phyloP scores from a whole-genome alignment of 73 alveolate species.

The Urostyla sp. region DNA sequence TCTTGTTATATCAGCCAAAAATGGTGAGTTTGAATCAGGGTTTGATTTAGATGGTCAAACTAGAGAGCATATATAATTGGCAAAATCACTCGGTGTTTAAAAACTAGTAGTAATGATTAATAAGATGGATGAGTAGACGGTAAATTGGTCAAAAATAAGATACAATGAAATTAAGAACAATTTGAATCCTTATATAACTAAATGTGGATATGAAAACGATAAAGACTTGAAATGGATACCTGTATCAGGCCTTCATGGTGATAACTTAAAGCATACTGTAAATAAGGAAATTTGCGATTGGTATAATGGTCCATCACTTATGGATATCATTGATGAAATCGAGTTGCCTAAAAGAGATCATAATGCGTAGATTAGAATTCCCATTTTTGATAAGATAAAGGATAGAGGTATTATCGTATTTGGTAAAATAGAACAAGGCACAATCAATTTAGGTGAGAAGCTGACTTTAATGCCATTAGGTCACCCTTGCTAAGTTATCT shows the following conservation, averaged over 20 bases:
- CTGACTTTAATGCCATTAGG: slow-evolving; percentile 75
- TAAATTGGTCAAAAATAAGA: slow-evolving; percentile 97
- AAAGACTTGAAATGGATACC: slow-evolving; percentile 93
- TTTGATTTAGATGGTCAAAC: slow-evolving; percentile 99
- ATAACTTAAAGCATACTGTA: slow-evolving; percentile 86
- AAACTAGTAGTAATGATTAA: slow-evolving; percentile 95
- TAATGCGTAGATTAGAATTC: slow-evolving; percentile 95
- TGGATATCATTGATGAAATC: slow-evolving; percentile 92
- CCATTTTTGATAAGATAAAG: slow-evolving; percentile 91
- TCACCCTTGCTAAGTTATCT: slow-evolving; percentile 71
- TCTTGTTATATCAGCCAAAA: slow-evolving; percentile 95
- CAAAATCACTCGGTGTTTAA: slow-evolving; percentile 96
- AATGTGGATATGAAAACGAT: slow-evolving; percentile 90
- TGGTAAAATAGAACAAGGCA: slow-evolving; percentile 96
- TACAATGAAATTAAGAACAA: slow-evolving; percentile 81
- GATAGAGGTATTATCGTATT: slow-evolving; percentile 91
- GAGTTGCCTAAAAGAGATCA: slow-evolving; percentile 93
- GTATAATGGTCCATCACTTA: slow-evolving; percentile 97
- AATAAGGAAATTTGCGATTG: slow-evolving; percentile 86
- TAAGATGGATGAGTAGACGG: slow-evolving; percentile 99
- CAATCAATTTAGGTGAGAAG: slow-evolving; percentile 83
- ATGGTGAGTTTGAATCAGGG: slow-evolving; percentile 99
- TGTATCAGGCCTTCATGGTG: slow-evolving; percentile 96
- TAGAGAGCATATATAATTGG: slow-evolving; percentile 98
- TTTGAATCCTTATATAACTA: slow-evolving; percentile 76